Evolutionary conservation across 495 filamentous ascomycete genomes (phyloP).

Genomic region (Daldinia concentrica): DNA sequence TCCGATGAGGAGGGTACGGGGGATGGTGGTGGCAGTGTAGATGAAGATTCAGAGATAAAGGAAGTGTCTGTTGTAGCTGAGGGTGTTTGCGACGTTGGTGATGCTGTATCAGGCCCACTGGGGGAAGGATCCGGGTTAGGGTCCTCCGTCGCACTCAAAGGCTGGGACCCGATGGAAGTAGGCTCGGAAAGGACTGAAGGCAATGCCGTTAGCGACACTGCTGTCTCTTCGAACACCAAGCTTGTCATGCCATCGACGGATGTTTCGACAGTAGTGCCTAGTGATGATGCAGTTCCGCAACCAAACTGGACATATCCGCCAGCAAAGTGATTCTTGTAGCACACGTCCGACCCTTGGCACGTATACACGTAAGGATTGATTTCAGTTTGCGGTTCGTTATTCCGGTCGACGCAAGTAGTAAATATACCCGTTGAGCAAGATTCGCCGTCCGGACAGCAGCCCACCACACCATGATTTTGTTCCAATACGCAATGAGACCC

Average conservation of each 20-base stretch:
- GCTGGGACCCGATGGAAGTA: constrained; percentile 43
- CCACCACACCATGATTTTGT: constrained; percentile 53
- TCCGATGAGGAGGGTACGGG: constrained; percentile 35
- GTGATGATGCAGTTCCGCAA: constrained; percentile 56
- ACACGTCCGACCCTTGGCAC: constrained; percentile 53
- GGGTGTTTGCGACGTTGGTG: constrained; percentile 27
- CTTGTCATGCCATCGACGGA: constrained; percentile 50
- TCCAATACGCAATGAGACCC: constrained; percentile 62
- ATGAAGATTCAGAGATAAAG: constrained; percentile 28
- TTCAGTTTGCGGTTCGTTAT: constrained; percentile 57
- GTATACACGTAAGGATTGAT: constrained; percentile 60
- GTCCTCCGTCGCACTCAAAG: constrained; percentile 20
- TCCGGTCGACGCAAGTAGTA: constrained; percentile 59
- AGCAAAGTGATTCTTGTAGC: constrained; percentile 58
- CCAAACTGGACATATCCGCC: constrained; percentile 61
- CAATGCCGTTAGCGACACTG: constrained; percentile 46
- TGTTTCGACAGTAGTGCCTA: constrained; percentile 54
- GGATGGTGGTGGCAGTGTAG: constrained; percentile 11
- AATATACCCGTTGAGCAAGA: constrained; percentile 58
- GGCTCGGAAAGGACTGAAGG: constrained; percentile 48
- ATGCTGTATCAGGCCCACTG: constrained; percentile 17
- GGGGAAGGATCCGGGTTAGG: constrained; percentile 9
- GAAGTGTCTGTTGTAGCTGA: constrained; percentile 9
- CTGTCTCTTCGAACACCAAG: constrained; percentile 45
- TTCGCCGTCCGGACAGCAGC: constrained; percentile 59